phyloP scores from a whole-genome alignment of 495 filamentous ascomycete species.

The Aspergillus steynii region DNA sequence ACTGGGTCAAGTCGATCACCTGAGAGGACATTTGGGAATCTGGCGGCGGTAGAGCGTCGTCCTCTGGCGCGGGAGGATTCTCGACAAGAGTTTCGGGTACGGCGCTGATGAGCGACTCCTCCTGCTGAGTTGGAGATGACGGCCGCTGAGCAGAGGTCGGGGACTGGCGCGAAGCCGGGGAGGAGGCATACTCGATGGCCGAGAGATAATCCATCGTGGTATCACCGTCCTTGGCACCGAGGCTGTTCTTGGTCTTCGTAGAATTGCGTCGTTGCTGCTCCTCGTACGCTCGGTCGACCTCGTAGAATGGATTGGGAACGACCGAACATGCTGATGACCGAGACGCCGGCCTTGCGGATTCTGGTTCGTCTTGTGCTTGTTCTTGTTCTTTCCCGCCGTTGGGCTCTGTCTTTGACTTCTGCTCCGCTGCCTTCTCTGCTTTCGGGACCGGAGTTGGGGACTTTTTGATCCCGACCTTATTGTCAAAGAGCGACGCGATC shows the following conservation, averaged over 20 bases:
- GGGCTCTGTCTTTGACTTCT: not conserved
- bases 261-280: slow-evolving; percentile 14
- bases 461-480: not conserved
- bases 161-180: slow-evolving; percentile 18
- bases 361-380: not conserved
- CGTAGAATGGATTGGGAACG: slow-evolving; percentile 31
- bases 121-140: slow-evolving; percentile 6
- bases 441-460: not conserved
- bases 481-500: slow-evolving; percentile 9
- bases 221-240: slow-evolving; percentile 15
- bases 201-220: slow-evolving; percentile 10
- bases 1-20: slow-evolving; percentile 46
- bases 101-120: slow-evolving; percentile 12
- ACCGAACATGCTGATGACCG: slow-evolving; percentile 11
- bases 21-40: slow-evolving; percentile 27
- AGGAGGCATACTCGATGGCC: slow-evolving; percentile 14
- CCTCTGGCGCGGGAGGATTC: not conserved
- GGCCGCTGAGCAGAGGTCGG: slow-evolving; percentile 16
- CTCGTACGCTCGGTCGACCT: slow-evolving; percentile 22
- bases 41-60: slow-evolving; percentile 2
- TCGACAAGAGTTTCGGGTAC: slow-evolving; percentile 10
- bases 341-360: slow-evolving; percentile 12
- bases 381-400: not conserved
- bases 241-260: slow-evolving; percentile 8
- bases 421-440: not conserved